Evolutionary conservation across 108 stramenopile species (phyloP).

Genomic region (Aurantiochytrium sp.): DNA sequence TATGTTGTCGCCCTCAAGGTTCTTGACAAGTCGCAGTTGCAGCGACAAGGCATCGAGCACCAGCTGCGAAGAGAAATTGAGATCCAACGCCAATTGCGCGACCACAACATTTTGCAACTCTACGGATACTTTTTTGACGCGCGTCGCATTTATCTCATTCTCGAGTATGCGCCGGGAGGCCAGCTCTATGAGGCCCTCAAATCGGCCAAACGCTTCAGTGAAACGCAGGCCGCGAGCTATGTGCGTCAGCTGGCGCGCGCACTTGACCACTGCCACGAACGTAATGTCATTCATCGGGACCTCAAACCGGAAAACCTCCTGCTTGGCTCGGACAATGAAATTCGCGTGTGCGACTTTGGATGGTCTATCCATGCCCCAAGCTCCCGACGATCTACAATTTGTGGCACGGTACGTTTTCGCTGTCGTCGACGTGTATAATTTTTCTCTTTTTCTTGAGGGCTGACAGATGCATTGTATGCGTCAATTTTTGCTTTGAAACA

Average conservation of each 20-base stretch:
- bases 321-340: constrained; percentile 20
- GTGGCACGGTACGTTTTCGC: constrained; percentile 32
- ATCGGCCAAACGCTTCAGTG: background rate
- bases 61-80: constrained; percentile 40
- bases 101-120: constrained; percentile 42
- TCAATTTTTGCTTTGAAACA: too few species aligned
- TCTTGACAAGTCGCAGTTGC: constrained; percentile 82
- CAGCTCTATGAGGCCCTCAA: constrained; percentile 36
- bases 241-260: constrained; percentile 28
- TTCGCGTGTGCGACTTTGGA: constrained; percentile 47
- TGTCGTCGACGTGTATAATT: too few species aligned
- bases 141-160: constrained; percentile 37
- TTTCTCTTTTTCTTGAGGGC: too few species aligned
- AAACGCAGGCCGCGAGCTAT: constrained; percentile 2
- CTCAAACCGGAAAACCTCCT: constrained; percentile 48
- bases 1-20: constrained; percentile 97
- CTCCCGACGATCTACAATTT: constrained; percentile 33
- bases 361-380: constrained; percentile 44
- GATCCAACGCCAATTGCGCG: constrained; percentile 35
- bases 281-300: constrained; percentile 48
- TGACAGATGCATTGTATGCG: too few species aligned
- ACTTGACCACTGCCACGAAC: constrained; percentile 27
- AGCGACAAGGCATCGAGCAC: constrained; percentile 77
- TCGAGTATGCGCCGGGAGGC: constrained; percentile 47
- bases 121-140: constrained; percentile 40